Evolutionary conservation across 2,329 filamentous ascomycete species (phyloP).

Genomic region (Raffaelea deltoideospora): DNA sequence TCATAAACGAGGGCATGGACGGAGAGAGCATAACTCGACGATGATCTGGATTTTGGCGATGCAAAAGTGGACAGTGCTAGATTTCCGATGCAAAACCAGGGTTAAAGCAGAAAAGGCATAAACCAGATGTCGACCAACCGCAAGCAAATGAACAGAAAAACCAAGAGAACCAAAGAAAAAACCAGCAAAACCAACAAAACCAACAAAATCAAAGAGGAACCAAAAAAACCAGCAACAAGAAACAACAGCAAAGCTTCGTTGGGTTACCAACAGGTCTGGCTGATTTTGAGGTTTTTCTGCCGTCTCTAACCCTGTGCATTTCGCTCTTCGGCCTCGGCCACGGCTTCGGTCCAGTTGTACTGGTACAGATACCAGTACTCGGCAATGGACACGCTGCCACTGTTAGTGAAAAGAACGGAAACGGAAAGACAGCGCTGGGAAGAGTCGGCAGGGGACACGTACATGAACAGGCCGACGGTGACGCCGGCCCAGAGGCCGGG

Average conservation of each 20-base stretch:
- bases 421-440: not conserved
- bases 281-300: not conserved
- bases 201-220: not conserved
- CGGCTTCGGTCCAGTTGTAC: conserved; percentile 39
- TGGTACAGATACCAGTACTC: conserved; percentile 37
- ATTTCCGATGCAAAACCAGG: too few relatives aligned
- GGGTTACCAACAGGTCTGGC: too few relatives aligned
- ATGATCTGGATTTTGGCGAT: too few relatives aligned
- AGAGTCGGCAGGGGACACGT: conserved; percentile 15
- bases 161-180: not conserved
- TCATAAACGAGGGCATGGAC: too few relatives aligned
- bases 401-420: conserved; percentile 3
- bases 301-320: conserved; percentile 19
- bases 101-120: too few relatives aligned
- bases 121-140: too few relatives aligned
- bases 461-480: conserved; percentile 53
- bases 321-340: conserved; percentile 34
- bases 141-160: too few relatives aligned
- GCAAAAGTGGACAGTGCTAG: too few relatives aligned
- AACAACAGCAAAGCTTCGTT: not conserved
- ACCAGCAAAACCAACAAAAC: not conserved
- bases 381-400: conserved; percentile 32
- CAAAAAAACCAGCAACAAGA: not conserved
- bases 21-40: too few relatives aligned
- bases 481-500: conserved; percentile 71